Conservation (phyloP, 2,329 filamentous ascomycete genomes). For the Meredithiella fracta region DNA sequence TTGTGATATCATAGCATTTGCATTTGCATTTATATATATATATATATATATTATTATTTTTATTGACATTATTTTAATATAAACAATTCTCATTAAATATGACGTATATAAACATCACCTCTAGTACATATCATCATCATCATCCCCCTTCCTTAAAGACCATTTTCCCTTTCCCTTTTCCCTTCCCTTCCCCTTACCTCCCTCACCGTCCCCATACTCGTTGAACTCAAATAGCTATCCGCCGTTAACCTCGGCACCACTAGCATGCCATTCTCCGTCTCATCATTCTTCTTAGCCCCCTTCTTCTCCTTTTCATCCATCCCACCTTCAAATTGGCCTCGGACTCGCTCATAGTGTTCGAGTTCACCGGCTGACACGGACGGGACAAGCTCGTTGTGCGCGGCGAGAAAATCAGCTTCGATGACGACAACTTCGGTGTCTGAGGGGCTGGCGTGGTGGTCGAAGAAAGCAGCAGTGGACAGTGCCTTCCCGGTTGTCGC, state of each 20-base stretch:
- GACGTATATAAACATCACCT: neutral
- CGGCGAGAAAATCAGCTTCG: slow-evolving; percentile 72
- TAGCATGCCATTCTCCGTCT: neutral
- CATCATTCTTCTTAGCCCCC: slow-evolving; percentile 21
- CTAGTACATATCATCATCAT: slow-evolving; percentile 41
- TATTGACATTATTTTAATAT: neutral
- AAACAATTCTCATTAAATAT: neutral
- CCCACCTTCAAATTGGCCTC: slow-evolving; percentile 61
- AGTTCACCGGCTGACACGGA: slow-evolving; percentile 87
- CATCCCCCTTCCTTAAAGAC: slow-evolving; percentile 38
- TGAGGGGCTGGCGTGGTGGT: slow-evolving; percentile 67
- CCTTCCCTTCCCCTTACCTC: slow-evolving; percentile 16
- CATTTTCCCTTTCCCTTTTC: slow-evolving; percentile 14
- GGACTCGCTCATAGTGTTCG: slow-evolving; percentile 73
- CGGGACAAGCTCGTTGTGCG: slow-evolving; percentile 76
- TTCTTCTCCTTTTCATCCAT: slow-evolving; percentile 22
- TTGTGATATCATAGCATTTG: slow-evolving; percentile 2
- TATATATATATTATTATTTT: neutral
- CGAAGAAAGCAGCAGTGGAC: slow-evolving; percentile 87
- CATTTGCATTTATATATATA: slow-evolving; percentile 1
- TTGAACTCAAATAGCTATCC: slow-evolving; percentile 8
- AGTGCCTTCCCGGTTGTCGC: slow-evolving; percentile 34
- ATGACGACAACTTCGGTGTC: slow-evolving; percentile 79
- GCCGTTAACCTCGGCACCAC: neutral
- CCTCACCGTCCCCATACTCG: slow-evolving; percentile 10